phyloP scores from a whole-genome alignment of 2,329 filamentous ascomycete species.

The Diaporthe amygdali region DNA sequence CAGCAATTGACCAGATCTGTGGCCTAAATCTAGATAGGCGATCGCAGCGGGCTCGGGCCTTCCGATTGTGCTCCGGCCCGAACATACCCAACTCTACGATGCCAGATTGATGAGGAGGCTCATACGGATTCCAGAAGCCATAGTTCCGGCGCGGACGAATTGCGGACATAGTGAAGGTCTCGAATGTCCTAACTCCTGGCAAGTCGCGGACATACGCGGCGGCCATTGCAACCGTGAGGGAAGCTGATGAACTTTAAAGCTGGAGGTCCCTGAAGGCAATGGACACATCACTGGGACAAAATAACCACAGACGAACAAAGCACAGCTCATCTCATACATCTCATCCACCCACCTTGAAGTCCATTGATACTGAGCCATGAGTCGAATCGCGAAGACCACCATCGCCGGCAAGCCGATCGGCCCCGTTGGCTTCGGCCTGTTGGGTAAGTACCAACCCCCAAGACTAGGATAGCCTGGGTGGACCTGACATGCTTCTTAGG shows the following conservation, averaged over 20 bases:
- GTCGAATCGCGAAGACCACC: not conserved
- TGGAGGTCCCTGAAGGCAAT: not conserved
- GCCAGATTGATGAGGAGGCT: not conserved
- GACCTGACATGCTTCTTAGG: not conserved
- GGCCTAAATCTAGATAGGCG: not conserved
- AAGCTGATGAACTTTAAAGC: not conserved
- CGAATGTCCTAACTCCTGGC: not conserved
- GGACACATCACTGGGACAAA: not conserved
- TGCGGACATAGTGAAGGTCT: not conserved
- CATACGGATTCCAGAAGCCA: not conserved
- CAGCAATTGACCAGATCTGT: not conserved
- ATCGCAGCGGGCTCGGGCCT: not conserved
- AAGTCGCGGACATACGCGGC: not conserved
- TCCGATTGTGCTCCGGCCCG: not conserved
- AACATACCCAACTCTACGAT: not conserved
- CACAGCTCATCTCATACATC: not conserved
- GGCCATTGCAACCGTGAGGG: not conserved
- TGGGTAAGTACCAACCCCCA: conserved; percentile 39
- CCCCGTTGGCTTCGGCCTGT: conserved; percentile 34
- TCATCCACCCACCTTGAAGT: not conserved
- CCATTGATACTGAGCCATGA: not conserved
- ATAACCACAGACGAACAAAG: not conserved
- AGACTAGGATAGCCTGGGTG: not conserved
- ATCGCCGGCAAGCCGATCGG: conserved; percentile 18
- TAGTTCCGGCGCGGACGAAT: not conserved